Evolutionary conservation across 2,329 filamentous ascomycete species (phyloP).

Genomic region (Aspergillus bombycis): DNA sequence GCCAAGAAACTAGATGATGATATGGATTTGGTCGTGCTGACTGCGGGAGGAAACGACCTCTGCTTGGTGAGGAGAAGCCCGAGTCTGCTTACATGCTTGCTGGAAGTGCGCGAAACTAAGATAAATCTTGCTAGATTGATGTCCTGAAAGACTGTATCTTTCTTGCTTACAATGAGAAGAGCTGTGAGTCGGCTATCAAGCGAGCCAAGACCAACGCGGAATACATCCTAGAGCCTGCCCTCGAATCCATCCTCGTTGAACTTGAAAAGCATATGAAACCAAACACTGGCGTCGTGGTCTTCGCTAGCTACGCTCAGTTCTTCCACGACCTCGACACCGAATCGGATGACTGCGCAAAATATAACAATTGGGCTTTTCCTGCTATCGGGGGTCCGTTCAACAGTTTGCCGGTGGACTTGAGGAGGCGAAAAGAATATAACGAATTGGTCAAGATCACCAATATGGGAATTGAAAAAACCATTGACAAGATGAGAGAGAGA

Average conservation of each 20-base stretch:
- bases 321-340: slow-evolving; percentile 2
- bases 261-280: slow-evolving; percentile 5
- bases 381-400: neutral
- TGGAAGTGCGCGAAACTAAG: neutral
- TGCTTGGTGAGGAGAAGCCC: slow-evolving; percentile 30
- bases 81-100: neutral
- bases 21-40: slow-evolving; percentile 41
- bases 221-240: neutral
- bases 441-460: slow-evolving; percentile 11
- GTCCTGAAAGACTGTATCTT: slow-evolving; percentile 29
- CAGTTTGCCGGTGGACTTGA: neutral
- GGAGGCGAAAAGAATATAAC: slow-evolving; percentile 10
- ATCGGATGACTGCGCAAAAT: neutral
- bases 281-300: slow-evolving; percentile 2
- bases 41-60: slow-evolving; percentile 44
- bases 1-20: slow-evolving; percentile 29
- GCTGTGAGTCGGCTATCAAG: slow-evolving; percentile 14
- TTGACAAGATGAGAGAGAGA: neutral
- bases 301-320: slow-evolving; percentile 10
- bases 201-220: slow-evolving; percentile 7
- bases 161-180: slow-evolving; percentile 16
- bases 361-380: slow-evolving; percentile 13
- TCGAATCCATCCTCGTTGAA: neutral
- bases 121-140: neutral
- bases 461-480: neutral